These are phyloP conservation scores for Allium sativum DNA, from an alignment of 106 monocot genomes.

Conservation along the genomic window DNA sequence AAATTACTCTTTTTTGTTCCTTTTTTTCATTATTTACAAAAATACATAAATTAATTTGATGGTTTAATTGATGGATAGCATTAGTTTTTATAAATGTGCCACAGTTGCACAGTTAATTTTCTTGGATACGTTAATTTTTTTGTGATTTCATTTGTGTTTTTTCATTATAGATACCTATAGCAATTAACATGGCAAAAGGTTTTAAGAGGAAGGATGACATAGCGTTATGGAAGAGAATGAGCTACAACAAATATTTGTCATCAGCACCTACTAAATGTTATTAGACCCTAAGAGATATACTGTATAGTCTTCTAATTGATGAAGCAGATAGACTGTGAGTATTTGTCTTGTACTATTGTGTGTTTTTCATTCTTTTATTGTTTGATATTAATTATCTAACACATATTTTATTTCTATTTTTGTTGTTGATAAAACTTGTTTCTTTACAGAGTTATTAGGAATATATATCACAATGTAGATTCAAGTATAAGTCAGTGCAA, in stretches of 20 bases:
- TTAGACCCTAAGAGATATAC: slow-evolving; percentile 59
- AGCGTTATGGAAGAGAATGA: slow-evolving; percentile 71
- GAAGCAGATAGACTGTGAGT: slow-evolving; percentile 53
- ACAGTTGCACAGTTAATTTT: too few species aligned
- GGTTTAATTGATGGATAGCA: too few species aligned
- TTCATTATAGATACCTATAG: slow-evolving; percentile 77
- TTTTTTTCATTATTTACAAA: too few species aligned
- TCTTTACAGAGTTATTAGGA: slow-evolving; percentile 40
- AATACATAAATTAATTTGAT: too few species aligned
- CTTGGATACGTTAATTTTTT: neutral
- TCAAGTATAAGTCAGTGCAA: slow-evolving; percentile 24
- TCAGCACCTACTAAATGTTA: slow-evolving; percentile 84
- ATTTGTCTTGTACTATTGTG: neutral
- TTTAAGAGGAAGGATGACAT: slow-evolving; percentile 58
- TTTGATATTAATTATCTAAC: slow-evolving; percentile 5
- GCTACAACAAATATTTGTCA: slow-evolving; percentile 65
- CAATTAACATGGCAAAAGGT: slow-evolving; percentile 93
- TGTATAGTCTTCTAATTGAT: slow-evolving; percentile 48
- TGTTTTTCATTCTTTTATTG: neutral
- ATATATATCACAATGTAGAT: slow-evolving; percentile 31
- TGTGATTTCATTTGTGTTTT: neutral
- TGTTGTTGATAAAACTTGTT: neutral
- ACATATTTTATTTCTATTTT: too few species aligned
- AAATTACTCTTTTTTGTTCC: too few species aligned
- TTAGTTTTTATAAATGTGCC: too few species aligned